Base-by-base conservation (phyloP, 805 yeast genomes). In the Metschnikowia aberdeeniae region DNA sequence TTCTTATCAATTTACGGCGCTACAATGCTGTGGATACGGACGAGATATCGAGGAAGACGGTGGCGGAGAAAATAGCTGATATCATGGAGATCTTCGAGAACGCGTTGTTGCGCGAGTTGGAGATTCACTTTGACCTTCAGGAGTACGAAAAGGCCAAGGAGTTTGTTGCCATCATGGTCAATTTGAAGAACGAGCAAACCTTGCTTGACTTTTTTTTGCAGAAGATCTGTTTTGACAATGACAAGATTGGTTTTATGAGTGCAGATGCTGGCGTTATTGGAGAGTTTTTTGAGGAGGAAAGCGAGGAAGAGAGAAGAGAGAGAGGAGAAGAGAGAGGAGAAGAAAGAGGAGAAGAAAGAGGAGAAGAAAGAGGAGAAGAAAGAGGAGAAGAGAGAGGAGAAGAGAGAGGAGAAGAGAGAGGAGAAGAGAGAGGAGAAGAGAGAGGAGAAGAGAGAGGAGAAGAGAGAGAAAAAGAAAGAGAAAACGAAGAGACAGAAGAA, bases 41-140 rank as follows among this genome's bases (percentile, higher is more conserved):
- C 38, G 66, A 57, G 55, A 66, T 49, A 35, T 57, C 62, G 12
- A 55, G 64, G 54, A 57, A 46, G 45, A 44, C 50, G 39, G 66
- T 55, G 48, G 67, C 58, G 53, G 72, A 59, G 55, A 75, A 78
- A 47, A 62, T 84, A 38, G 74, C 72, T 31, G 72, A 84, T 3
- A 68, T 82, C 10, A 61, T 80, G 32, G 92, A 84, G 55, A 68
- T 86, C 14, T 86, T 88, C 58, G 83, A 84, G 34, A 84, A 77
- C 58, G 86, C 93, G 0, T 72, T 85, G 6, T 60, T 87, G 12
- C 63, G 80, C 37, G 95, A 88, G 58, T 72, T 86, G 47, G 90
- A 85, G 42, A 62, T 72, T 27, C 82, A 76, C 49, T 73, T 75
- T 47, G 78, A 75, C 36, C 57, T 70, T 1, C 64, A 70, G 36